Percentiles rank a stretch among this genome's conserved stretches.
Evolutionary conservation across 805 yeast species (phyloP).

Genomic region (Saturnispora zaruensis): DNA sequence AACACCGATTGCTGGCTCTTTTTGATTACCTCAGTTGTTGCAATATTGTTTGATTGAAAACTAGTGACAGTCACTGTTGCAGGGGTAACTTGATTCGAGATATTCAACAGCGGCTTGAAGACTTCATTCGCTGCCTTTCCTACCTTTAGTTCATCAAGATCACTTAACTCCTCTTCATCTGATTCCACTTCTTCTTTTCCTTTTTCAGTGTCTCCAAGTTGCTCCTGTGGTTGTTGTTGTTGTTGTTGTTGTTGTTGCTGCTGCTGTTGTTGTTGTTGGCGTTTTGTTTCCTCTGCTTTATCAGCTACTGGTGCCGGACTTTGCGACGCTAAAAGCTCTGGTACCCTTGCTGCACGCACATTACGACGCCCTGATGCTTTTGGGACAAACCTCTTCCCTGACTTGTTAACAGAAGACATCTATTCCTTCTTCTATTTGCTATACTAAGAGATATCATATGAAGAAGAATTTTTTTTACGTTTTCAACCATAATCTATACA

Average conservation of each 20-base stretch:
- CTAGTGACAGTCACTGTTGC: neutral
- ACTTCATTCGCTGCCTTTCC: neutral
- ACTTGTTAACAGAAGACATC: slow-evolving; percentile 32
- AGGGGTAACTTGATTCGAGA: neutral
- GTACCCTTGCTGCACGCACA: neutral
- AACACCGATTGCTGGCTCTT: neutral
- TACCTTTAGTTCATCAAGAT: slow-evolving; percentile 7
- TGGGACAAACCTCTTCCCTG: slow-evolving; percentile 60
- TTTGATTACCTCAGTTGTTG: neutral
- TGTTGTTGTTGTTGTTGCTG: neutral
- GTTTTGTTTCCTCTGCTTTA: neutral
- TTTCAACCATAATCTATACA: neutral
- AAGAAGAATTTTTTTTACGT: neutral
- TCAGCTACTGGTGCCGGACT: neutral
- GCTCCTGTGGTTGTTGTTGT: no score
- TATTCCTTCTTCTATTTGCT: neutral
- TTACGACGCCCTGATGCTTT: slow-evolving; percentile 26
- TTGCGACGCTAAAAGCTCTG: neutral
- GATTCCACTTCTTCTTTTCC: neutral
- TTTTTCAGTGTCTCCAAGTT: neutral
- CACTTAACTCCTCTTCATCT: slow-evolving; percentile 7
- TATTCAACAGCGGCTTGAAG: neutral
- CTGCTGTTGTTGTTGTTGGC: neutral
- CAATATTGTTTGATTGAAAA: neutral
- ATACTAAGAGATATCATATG: neutral